Evolutionary conservation across 1,284 basidiomycete genomes (phyloP).

Genomic region (Tremellales sp.): DNA sequence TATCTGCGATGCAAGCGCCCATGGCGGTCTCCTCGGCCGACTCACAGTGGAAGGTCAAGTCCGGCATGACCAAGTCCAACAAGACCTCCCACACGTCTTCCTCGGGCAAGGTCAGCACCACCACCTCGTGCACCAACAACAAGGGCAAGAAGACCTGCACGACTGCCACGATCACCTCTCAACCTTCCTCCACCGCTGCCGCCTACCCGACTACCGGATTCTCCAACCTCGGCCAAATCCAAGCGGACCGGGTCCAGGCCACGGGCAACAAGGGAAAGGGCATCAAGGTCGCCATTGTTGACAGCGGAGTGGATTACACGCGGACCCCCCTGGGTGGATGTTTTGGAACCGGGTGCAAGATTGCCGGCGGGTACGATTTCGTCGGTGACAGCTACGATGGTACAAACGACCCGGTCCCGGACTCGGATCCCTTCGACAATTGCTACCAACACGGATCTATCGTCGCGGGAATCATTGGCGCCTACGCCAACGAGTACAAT

Average conservation of each 20-base stretch:
- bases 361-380: conserved; percentile 45
- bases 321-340: conserved; percentile 62
- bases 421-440: conserved; percentile 47
- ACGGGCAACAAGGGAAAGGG: conserved; percentile 55
- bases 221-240: conserved; percentile 28
- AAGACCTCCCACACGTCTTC: conserved; percentile 3
- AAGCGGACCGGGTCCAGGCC: conserved; percentile 54
- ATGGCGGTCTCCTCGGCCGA: no score
- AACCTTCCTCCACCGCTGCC: conserved; percentile 6
- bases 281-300: conserved; percentile 55
- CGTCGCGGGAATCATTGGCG: conserved; percentile 61
- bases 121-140: conserved; percentile 12
- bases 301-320: conserved; percentile 58
- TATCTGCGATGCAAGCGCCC: no score
- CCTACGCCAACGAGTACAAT: conserved; percentile 53
- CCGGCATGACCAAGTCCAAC: neutral
- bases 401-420: conserved; percentile 38
- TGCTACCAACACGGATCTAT: conserved; percentile 59
- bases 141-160: conserved; percentile 5
- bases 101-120: conserved; percentile 9
- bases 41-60: no score
- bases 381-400: conserved; percentile 48
- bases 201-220: conserved; percentile 25
- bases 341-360: conserved; percentile 60
- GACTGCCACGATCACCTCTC: neutral